These are phyloP conservation scores for Lasiosphaeria miniovina DNA, from an alignment of 495 filamentous ascomycete species.

Conservation along the genomic window DNA sequence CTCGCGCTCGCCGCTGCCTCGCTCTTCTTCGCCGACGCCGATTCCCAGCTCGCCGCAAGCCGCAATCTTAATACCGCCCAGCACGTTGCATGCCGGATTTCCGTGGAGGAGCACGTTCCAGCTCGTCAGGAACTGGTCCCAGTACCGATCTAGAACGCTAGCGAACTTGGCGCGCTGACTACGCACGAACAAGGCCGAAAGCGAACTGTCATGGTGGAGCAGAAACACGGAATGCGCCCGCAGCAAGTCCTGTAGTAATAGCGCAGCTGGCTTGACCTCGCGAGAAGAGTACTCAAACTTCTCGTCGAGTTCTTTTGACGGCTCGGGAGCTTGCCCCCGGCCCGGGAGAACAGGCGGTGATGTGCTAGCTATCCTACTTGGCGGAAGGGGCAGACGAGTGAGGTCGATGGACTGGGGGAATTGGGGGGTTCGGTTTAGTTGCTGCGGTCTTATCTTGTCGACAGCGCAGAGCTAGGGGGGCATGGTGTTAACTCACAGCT, in stretches of 20 bases:
- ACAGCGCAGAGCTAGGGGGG: neutral
- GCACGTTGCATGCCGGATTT: conserved; percentile 76
- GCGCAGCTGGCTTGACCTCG: conserved; percentile 77
- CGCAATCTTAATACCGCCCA: conserved; percentile 83
- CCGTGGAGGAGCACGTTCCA: conserved; percentile 92
- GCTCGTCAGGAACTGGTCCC: conserved; percentile 72
- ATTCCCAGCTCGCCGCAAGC: conserved; percentile 88
- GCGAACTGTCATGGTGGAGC: conserved; percentile 73
- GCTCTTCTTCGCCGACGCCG: conserved; percentile 90
- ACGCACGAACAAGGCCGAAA: conserved; percentile 62
- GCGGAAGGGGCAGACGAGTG: conserved; percentile 55
- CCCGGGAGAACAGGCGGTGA: conserved; percentile 12
- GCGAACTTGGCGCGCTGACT: conserved; percentile 46
- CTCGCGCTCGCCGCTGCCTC: conserved; percentile 86
- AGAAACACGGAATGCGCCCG: conserved; percentile 83
- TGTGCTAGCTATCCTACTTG: conserved; percentile 30
- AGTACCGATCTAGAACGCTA: conserved; percentile 72
- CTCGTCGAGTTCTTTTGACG: conserved; percentile 26
- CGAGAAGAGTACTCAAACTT: conserved; percentile 74
- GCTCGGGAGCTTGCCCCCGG: conserved; percentile 2
- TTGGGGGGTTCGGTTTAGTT: neutral
- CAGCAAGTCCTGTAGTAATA: conserved; percentile 75
- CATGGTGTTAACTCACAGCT: conserved; percentile 40
- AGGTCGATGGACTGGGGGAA: conserved; percentile 64
- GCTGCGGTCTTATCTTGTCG: neutral